A percentile compares a stretch with the other conserved stretches of the same genome.
Conservation (phyloP, 2,329 filamentous ascomycete species). For the Hypoxylon sp. region DNA sequence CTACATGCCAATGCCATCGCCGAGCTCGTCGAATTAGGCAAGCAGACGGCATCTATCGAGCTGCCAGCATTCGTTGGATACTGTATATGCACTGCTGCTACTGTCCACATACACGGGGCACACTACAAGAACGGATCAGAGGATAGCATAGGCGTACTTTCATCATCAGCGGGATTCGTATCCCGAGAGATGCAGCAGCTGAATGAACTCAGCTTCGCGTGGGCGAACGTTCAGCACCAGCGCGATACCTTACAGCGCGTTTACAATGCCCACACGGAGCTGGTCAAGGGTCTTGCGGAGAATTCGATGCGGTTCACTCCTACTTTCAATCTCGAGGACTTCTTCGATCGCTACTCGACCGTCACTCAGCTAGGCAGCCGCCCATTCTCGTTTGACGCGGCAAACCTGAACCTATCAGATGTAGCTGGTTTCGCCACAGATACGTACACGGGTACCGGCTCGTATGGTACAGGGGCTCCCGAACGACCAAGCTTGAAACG, state of each 20-base stretch:
- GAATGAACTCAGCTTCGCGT: conserved; percentile 75
- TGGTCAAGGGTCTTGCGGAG: conserved; percentile 75
- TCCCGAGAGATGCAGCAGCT: conserved; percentile 82
- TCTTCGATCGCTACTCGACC: conserved; percentile 79
- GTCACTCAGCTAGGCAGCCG: conserved; percentile 66
- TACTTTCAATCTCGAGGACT: conserved; percentile 85
- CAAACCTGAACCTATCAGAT: conserved; percentile 76
- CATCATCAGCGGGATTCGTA: conserved; percentile 71
- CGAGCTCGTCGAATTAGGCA: conserved; percentile 81
- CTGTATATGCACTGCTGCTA: conserved; percentile 85
- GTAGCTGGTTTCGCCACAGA: conserved; percentile 68
- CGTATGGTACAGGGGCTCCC: conserved; percentile 49
- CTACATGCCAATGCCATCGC: conserved; percentile 87
- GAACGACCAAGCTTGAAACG: conserved; percentile 57
- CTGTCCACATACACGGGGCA: conserved; percentile 85
- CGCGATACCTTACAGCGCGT: conserved; percentile 79
- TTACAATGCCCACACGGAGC: conserved; percentile 78
- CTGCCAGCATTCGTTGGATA: conserved; percentile 90
- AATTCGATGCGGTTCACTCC: conserved; percentile 77
- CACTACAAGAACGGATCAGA: conserved; percentile 68
- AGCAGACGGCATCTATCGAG: conserved; percentile 76
- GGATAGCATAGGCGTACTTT: conserved; percentile 69
- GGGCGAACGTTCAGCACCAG: conserved; percentile 82
- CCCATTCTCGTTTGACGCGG: conserved; percentile 72
- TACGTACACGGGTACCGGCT: conserved; percentile 58